Percentiles rank a stretch among this genome's conserved stretches.
phyloP scores from a whole-genome alignment of 495 filamentous ascomycete genomes.

The Annulohypoxylon nitens region DNA sequence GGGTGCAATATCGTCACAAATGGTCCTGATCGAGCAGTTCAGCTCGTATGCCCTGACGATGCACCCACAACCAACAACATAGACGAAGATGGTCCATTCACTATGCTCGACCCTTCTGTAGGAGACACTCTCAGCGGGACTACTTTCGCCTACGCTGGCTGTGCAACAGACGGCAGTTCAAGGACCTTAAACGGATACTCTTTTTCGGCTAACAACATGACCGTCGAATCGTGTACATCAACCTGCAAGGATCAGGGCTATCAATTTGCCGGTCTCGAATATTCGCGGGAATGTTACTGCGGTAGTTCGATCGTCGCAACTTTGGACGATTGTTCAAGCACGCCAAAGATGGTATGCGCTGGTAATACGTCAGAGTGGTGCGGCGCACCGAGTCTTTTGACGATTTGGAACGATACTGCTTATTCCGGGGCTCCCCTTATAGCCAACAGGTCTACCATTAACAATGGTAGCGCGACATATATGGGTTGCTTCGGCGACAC shows the following conservation, averaged over 20 bases:
- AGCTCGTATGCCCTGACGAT: slow-evolving; percentile 28
- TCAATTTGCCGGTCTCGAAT: slow-evolving; percentile 59
- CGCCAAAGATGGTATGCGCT: slow-evolving; percentile 49
- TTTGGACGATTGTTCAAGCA: slow-evolving; percentile 42
- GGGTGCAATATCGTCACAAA: slow-evolving; percentile 64
- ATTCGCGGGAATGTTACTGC: slow-evolving; percentile 51
- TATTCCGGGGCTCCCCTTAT: slow-evolving; percentile 21
- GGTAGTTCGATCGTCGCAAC: slow-evolving; percentile 40
- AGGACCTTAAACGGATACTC: slow-evolving; percentile 21
- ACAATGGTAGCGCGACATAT: slow-evolving; percentile 36
- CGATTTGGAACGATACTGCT: slow-evolving; percentile 54
- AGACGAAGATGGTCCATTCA: slow-evolving; percentile 11
- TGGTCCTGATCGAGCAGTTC: slow-evolving; percentile 54
- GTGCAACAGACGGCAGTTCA: slow-evolving; percentile 56
- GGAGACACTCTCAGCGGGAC: slow-evolving; percentile 25
- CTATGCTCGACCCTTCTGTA: slow-evolving; percentile 30
- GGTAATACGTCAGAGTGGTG: slow-evolving; percentile 58
- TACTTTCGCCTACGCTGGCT: slow-evolving; percentile 61
- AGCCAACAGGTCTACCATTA: slow-evolving; percentile 25
- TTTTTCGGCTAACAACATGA: slow-evolving; percentile 48
- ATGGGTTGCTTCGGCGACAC: slow-evolving; percentile 40
- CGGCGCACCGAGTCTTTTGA: slow-evolving; percentile 57
- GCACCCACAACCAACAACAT: slow-evolving; percentile 24
- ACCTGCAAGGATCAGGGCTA: slow-evolving; percentile 53
- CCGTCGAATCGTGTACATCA: slow-evolving; percentile 55